Percentiles rank a stretch among this genome's conserved stretches.
Conservation (phyloP, 192 early-diverging fungal species). For the Coemansia sp. region DNA sequence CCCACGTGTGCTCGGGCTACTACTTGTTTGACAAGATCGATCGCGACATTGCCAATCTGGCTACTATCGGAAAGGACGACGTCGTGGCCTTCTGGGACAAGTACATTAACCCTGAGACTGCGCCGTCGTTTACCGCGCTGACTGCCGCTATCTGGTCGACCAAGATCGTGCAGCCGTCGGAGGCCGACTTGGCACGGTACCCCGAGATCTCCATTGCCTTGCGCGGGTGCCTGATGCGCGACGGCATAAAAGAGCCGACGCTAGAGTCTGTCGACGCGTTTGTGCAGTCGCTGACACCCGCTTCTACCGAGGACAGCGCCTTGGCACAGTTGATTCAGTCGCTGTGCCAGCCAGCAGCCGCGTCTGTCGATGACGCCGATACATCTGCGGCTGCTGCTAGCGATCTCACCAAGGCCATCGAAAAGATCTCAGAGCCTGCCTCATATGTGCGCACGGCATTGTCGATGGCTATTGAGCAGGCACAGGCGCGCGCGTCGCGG, state of each 20-base stretch:
- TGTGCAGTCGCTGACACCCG: constrained; percentile 2
- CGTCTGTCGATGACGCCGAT: not conserved
- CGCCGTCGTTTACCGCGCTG: constrained; percentile 18
- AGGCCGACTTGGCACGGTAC: constrained; percentile 20
- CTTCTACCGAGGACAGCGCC: constrained; percentile 2
- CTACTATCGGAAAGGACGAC: constrained; percentile 14
- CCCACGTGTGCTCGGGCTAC: constrained; percentile 65
- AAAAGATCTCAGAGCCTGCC: constrained; percentile 30
- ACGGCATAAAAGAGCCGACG: constrained; percentile 20
- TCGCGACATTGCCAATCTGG: constrained; percentile 22
- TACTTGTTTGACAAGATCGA: constrained; percentile 80
- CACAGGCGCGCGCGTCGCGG: not conserved
- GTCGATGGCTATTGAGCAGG: constrained; percentile 29
- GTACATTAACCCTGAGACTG: constrained; percentile 31
- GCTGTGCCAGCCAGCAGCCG: not conserved
- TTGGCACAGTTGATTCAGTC: constrained; percentile 13
- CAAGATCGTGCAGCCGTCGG: constrained; percentile 34
- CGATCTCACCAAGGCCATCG: constrained; percentile 13
- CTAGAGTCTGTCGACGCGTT: constrained; percentile 13
- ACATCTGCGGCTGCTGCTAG: not conserved
- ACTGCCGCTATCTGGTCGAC: constrained; percentile 36
- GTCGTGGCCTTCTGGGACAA: constrained; percentile 46
- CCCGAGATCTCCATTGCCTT: constrained; percentile 23
- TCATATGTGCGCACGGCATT: constrained; percentile 52
- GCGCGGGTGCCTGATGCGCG: constrained; percentile 42